Evolutionary conservation across 768 basidiomycete species (phyloP), one percentile per base, ranked within the genome.

Genomic region (Tulasnella sp.): DNA sequence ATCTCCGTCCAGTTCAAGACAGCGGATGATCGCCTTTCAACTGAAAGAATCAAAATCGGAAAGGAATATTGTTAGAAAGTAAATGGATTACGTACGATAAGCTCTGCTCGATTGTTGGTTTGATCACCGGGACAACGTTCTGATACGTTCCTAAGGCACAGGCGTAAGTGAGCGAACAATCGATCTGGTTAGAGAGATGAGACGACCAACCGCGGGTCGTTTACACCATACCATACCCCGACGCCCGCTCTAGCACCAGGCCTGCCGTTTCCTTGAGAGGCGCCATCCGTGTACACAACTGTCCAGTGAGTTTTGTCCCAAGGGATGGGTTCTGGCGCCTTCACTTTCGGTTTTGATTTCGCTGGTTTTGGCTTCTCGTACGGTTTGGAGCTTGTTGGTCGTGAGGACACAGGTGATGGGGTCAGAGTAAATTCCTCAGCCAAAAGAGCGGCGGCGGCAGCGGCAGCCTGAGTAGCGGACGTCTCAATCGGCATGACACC

Each of bases 31-130:
- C 10, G 92, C 90, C 92, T 94, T 66, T 7, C 25, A 56, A 30
- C 10, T 58, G 25, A 27, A 3, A 34, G 19, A 4, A 61, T 27
- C 34, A 38, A 38, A 38, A 38, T 5, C 43, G 57, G 12, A 2
- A 11, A 31, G 58, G 12, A 61, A 43, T 51, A 21, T 29, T 12
- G 53, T n/a, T 11, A 19, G 10, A 48, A 31, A n/a, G 46, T 2
- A 12, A 27, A 24, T 10, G 57, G 19, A 38, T 21, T 15, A 75
- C 79, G 56, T 59, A 89, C 92, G 56, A 92, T 81, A 30, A 94
- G 75, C 68, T 96, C 92, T 10, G 91, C 92, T 27, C 91, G 73
- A 61, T 92, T 91, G 67, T 92, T 92, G 1, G 89, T 91, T 66
- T 91, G 89, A 57, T 73, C 77, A 2, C 88, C 88, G 2, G 71